Base-by-base conservation (phyloP, 2,329 filamentous ascomycete species). In the Penicillium expansum region DNA sequence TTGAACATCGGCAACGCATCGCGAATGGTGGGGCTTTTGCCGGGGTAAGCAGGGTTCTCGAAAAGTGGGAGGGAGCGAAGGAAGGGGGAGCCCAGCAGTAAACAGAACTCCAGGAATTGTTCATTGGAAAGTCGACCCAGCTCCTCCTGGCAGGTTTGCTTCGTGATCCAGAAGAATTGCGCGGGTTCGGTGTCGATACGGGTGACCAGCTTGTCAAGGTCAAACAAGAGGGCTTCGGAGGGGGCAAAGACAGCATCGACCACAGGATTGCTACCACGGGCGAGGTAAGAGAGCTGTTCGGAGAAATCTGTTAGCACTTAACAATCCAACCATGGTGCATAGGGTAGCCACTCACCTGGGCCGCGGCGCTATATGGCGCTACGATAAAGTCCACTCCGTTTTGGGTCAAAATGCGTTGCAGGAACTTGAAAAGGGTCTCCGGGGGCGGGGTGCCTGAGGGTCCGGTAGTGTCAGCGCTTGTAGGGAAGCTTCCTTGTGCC, bases 351-450 rank as follows among this genome's bases (percentile, higher is more conserved):
- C 79, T 70, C 76, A 93, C 90, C 85, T 96, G 91, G 57, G 91
- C 90, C 67, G 89, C 88, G 37, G 92, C 91, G 73, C 89, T 92
- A 78, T 91, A 96, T 1, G 93, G 93, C 13, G 93, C 88, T 43
- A 95, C 89, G 47, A 91, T 80, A 69, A 92, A 96, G 59, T 90
- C 83, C 55, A 96, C 78, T 2, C 82, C 81, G 60, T 87, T 83
- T 62, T 86, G 79, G 66, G 83, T 81, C 50, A 97, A 80, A 54
- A 93, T 86, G 30, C 82, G 80, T 74, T 95, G 90, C 38, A 97
- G 82, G 52, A 90, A 83, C 52, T 87, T 86, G 68, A 89, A 91
- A 49, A 97, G 83, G 55, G 87, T 84, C 69, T 90, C 85, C 39
- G 89, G 82, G 52, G 81, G 82, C 66, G 87, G 88, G 39, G 89